phyloP scores from a whole-genome alignment of 352 stramenopile species.

The Phytophthora podocarpi region DNA sequence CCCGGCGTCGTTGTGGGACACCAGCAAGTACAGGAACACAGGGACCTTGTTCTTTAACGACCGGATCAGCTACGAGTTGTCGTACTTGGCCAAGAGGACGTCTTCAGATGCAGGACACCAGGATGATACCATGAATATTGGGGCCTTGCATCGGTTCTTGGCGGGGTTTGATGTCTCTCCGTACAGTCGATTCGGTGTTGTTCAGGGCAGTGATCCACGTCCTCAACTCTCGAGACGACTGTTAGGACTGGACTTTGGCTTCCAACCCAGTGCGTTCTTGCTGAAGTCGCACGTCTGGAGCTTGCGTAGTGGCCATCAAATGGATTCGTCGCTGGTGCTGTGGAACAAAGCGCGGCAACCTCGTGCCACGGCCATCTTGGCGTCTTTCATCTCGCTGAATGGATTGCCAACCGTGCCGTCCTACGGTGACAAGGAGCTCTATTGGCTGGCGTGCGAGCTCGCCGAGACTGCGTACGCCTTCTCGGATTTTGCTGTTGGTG shows the following conservation, averaged over 20 bases:
- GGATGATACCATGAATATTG: not conserved
- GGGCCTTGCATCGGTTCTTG: conserved; percentile 46
- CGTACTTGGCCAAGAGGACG: conserved; percentile 31
- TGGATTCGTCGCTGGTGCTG: conserved; percentile 58
- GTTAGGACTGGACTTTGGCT: conserved; percentile 29
- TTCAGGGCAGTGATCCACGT: not conserved
- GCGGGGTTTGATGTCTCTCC: conserved; percentile 41
- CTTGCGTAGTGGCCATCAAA: conserved; percentile 48
- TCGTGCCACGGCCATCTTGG: conserved; percentile 49
- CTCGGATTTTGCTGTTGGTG: conserved; percentile 41
- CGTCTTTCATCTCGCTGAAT: conserved; percentile 45
- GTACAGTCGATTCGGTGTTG: conserved; percentile 10
- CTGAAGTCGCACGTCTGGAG: conserved; percentile 41
- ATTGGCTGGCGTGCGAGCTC: conserved; percentile 55
- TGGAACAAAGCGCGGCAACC: conserved; percentile 49
- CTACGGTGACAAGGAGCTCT: conserved; percentile 65
- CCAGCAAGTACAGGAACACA: conserved; percentile 36
- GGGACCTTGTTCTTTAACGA: conserved; percentile 67
- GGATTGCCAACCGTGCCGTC: conserved; percentile 18
- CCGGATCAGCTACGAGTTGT: conserved; percentile 47
- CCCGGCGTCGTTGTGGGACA: conserved; percentile 40
- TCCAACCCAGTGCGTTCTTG: conserved; percentile 39
- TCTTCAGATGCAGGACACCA: not conserved
- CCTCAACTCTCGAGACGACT: not conserved
- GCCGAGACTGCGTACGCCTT: conserved; percentile 56